Base-by-base conservation (phyloP, 139 green algal genomes). In the Chlamydomonas sp. region DNA sequence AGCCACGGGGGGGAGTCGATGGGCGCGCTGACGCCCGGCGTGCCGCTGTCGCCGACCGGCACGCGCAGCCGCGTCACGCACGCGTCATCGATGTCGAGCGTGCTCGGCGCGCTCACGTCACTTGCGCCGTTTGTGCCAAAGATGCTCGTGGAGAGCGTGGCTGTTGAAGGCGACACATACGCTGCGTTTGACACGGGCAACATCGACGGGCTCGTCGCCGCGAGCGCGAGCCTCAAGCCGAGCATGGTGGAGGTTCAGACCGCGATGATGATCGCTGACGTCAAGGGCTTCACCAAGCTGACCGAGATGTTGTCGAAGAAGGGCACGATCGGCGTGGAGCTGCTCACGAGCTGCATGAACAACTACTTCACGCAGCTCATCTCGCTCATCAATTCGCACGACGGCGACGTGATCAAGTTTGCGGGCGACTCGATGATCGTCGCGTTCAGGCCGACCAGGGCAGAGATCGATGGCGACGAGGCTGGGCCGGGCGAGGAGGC, bases 311-410 rank as follows among this genome's bases (percentile, higher is more conserved):
- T 93, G 50, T 84, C 79, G 13, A 83, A 79, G 29, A 75, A 76
- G 77, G 75, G 75, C 49, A 81, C 79, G 0, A 65, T 71, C 3
- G 89, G 89, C 13, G 83, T 90, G 22, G 89, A 95, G 73, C 77
- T 92, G 43, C 80, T 95, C 3, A 91, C 84, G 49, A 87, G 76
- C 26, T 90, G 83, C 83, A 90, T 95, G 79, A 95, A 95, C 78
- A 85, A 85, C 39, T 92, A 88, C 76, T 95, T 95, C 69, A 81
- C 83, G 8, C 82, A 85, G 73, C 81, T 90, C 24, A 90, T 91
- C 39, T 82, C 86, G 48, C 70, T 92, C 66, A 79, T 92, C 54
- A 61, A 83, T 29, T 47, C 67, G 31, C 85, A 85, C 71, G 83
- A 84, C 28, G 89, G 89, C 0, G 88, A 95, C 71, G 84, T 95